Evolutionary conservation across 345 rosid genomes (phyloP).

Genomic region (Populus alba): DNA sequence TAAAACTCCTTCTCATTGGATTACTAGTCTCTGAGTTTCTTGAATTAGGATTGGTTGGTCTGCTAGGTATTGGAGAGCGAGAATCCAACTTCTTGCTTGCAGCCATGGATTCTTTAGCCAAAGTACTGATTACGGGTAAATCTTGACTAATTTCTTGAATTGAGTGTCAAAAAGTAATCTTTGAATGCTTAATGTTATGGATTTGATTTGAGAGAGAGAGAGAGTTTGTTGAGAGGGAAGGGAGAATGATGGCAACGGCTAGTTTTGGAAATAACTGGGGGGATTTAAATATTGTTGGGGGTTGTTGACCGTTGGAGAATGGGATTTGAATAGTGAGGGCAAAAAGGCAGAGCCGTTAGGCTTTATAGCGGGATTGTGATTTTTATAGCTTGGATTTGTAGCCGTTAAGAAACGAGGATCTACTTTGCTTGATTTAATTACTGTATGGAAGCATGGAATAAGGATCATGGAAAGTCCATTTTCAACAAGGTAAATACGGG

Average conservation of each 20-base stretch:
- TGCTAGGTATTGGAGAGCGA: slow-evolving; percentile 25
- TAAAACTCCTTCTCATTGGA: slow-evolving; percentile 68
- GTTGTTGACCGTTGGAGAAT: slow-evolving; percentile 13
- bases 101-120: slow-evolving; percentile 7
- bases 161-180: neutral
- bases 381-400: neutral
- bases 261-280: slow-evolving; percentile 1
- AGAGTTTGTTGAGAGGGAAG: neutral
- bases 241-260: slow-evolving; percentile 15
- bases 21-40: slow-evolving; percentile 57
- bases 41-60: slow-evolving; percentile 39
- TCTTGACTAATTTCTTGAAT: neutral
- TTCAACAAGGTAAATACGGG: neutral
- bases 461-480: neutral
- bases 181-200: neutral
- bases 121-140: neutral
- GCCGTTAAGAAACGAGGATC: slow-evolving; percentile 7
- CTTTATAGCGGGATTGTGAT: neutral
- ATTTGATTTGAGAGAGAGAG: neutral
- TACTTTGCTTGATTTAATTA: neutral
- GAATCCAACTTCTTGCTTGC: slow-evolving; percentile 20
- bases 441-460: neutral
- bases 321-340: neutral
- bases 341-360: slow-evolving; percentile 16
- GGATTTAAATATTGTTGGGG: neutral